A percentile compares a stretch with the other conserved stretches of the same genome.
Evolutionary conservation across 2,329 filamentous ascomycete genomes (phyloP).

Genomic region (Aspergillus latus): DNA sequence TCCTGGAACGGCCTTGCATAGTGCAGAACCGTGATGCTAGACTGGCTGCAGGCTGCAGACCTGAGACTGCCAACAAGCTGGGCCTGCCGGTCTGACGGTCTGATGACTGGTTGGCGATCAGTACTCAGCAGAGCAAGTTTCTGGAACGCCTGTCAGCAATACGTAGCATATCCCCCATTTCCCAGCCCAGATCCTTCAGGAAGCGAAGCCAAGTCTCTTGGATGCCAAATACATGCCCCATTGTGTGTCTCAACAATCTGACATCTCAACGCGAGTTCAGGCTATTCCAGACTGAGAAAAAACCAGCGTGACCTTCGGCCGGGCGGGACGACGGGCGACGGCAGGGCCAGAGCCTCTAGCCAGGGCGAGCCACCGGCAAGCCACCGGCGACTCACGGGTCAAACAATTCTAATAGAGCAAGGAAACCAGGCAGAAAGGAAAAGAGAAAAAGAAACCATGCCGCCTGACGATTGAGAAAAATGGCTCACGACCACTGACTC

Average conservation of each 20-base stretch:
- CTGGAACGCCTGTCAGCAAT: background rate
- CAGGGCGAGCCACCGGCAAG: no score
- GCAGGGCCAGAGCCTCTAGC: background rate
- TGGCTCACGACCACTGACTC: no score
- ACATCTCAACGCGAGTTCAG: background rate
- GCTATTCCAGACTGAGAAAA: conserved; percentile 4
- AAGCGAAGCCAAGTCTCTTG: conserved; percentile 1
- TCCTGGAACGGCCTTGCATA: background rate
- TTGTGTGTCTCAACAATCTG: conserved; percentile 1
- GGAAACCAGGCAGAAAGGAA: background rate
- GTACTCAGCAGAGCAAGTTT: no score
- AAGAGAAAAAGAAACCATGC: conserved; percentile 4
- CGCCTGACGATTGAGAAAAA: background rate
- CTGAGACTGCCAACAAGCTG: background rate
- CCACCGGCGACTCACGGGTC: no score
- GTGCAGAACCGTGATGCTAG: background rate
- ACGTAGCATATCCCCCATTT: background rate
- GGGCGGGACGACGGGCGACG: background rate
- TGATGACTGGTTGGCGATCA: background rate
- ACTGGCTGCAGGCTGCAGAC: background rate
- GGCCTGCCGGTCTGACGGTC: background rate
- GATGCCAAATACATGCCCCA: background rate
- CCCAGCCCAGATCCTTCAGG: background rate
- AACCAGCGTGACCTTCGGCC: background rate
- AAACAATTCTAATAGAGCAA: no score